Evolutionary conservation across 2,329 filamentous ascomycete genomes (phyloP), one percentile per base, ranked within the genome.

Genomic region (Apiospora saccharicola): DNA sequence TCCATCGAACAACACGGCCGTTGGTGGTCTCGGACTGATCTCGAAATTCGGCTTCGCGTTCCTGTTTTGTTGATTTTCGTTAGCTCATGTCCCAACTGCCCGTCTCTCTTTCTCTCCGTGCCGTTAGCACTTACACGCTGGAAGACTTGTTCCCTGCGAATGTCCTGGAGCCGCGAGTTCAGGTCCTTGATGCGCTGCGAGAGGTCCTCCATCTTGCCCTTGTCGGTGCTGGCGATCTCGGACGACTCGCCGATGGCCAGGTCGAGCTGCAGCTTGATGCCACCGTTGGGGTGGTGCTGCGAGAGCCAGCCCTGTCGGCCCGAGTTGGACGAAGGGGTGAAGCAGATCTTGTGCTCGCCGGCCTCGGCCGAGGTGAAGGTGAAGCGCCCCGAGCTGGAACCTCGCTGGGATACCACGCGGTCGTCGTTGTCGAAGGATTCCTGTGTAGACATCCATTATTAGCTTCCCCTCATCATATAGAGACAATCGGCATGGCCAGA

Each of bases 391-490:
- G 89, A 86, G 73, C 90, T 85, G 57, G 88, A 84, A 78, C 96
- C 95, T 74, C 92, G 92, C 84, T 98, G 94, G 76, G 92, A 94
- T 75, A 98, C 94, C 74, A 99, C 93, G 75, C 95, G 95, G 89
- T 99, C 96, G 87, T 98, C 93, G 84, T 97, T 96, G 89, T 98
- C 95, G 84, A 99, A 99, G 79, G 93, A 90, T 87, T 99, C 96
- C 90, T 93, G 74, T 72, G 68, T 16, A 14, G 41, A n/a, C 57
- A 53, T n/a, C 6, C 2, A 34, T 61, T 34, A 19, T 37, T 61
- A 34, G 16, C n/a, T 12, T 34, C 30, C 30, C 13, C n/a, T 24
- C 2, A 61, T 61, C 16, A 19, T 14, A 22, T 10, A 13, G 8
- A 24, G 14, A 51, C 8, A 10, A 4, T n/a, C 22, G 47, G 8